A percentile compares a stretch with the other conserved stretches of the same genome.
These are phyloP conservation scores for Rachicladosporium sp. DNA, from an alignment of 2,329 filamentous ascomycete species.

Conservation along the genomic window DNA sequence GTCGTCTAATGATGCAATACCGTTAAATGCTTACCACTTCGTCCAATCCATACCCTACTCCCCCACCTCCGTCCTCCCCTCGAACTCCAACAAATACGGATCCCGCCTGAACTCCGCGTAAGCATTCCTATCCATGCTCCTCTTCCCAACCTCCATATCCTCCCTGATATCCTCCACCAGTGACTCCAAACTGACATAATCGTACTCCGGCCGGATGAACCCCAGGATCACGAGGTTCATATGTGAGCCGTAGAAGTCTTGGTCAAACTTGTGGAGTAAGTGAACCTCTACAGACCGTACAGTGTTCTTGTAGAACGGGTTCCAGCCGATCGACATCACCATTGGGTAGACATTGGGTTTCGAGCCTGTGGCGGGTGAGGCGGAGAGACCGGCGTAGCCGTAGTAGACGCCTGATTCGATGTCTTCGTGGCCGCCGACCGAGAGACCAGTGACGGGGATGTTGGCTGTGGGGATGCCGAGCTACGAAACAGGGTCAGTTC, in stretches of 20 bases:
- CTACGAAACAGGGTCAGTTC: constrained; percentile 28
- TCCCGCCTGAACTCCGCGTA: constrained; percentile 45
- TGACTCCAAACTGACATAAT: constrained; percentile 74
- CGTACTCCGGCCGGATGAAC: constrained; percentile 77
- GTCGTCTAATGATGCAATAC: too few relatives aligned
- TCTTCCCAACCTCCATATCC: constrained; percentile 72
- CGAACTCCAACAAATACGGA: constrained; percentile 26
- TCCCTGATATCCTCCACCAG: constrained; percentile 78
- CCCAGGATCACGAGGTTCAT: constrained; percentile 74
- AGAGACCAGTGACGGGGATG: constrained; percentile 56
- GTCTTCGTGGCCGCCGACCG: constrained; percentile 51
- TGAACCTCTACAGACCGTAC: constrained; percentile 55
- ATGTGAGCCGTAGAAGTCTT: constrained; percentile 73
- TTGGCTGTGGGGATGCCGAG: constrained; percentile 96
- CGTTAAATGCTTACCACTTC: too few relatives aligned
- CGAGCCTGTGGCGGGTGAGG: constrained; percentile 16
- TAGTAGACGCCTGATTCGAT: constrained; percentile 81
- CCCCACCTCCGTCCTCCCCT: constrained; percentile 18
- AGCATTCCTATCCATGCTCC: constrained; percentile 54
- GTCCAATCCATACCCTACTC: too few relatives aligned
- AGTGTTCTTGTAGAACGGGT: constrained; percentile 92
- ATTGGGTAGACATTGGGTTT: constrained; percentile 54
- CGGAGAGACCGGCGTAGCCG: constrained; percentile 64
- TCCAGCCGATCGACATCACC: constrained; percentile 92
- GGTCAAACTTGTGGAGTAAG: constrained; percentile 61